phyloP scores from a whole-genome alignment of 2,329 filamentous ascomycete genomes.

The Metarhizium guizhouense region DNA sequence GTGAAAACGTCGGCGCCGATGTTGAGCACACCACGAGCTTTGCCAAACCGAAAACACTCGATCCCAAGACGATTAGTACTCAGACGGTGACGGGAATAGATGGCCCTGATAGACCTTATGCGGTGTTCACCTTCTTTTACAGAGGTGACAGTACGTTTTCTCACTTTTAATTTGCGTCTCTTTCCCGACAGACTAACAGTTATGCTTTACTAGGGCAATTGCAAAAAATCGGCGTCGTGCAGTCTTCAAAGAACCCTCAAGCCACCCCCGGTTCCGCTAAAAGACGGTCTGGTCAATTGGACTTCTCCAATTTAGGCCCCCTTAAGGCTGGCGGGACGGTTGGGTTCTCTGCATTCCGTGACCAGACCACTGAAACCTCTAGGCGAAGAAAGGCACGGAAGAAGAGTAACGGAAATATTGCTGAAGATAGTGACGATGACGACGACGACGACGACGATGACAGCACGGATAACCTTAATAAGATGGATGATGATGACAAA shows the following conservation, averaged over 20 bases:
- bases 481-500: conserved; percentile 59
- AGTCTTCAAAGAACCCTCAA: conserved; percentile 55
- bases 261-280: conserved; percentile 56
- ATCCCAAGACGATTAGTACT: conserved; percentile 95
- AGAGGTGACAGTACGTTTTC: conserved; percentile 74
- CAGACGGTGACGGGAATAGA: conserved; percentile 99
- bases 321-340: conserved; percentile 81
- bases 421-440: conserved; percentile 65
- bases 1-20: conserved; percentile 62
- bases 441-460: conserved; percentile 59
- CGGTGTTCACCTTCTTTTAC: conserved; percentile 96
- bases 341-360: conserved; percentile 82
- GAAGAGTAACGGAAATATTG: conserved; percentile 58
- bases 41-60: conserved; percentile 89
- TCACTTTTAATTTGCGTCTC: not conserved
- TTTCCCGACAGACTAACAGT: not conserved
- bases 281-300: conserved; percentile 71
- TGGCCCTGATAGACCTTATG: conserved; percentile 90
- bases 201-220: conserved; percentile 62
- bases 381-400: conserved; percentile 50
- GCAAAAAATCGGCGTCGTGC: conserved; percentile 88
- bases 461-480: conserved; percentile 40
- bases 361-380: conserved; percentile 47
- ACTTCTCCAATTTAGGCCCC: conserved; percentile 77
- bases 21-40: conserved; percentile 97